These are phyloP conservation scores for Chytriomyces sp. DNA, from an alignment of 192 early-diverging fungal genomes.

Conservation along the genomic window DNA sequence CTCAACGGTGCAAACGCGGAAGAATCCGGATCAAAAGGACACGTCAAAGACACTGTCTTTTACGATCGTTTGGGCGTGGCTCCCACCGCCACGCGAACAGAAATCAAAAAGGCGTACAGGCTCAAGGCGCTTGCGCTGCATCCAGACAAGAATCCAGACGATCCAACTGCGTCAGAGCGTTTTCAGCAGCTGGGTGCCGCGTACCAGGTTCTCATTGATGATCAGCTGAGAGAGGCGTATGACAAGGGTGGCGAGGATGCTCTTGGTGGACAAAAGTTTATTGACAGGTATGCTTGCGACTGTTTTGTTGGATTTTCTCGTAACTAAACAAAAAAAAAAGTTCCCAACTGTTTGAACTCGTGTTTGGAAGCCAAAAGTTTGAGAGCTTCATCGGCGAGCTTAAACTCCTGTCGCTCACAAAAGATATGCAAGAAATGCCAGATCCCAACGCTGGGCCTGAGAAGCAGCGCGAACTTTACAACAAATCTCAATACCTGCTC, in stretches of 20 bases:
- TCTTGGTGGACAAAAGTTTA: constrained; percentile 32
- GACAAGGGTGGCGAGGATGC: constrained; percentile 39
- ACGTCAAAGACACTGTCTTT: constrained; percentile 77
- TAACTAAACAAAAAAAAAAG: constrained; percentile 3
- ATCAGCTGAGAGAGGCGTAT: constrained; percentile 41
- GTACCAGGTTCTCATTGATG: constrained; percentile 68
- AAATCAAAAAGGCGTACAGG: constrained; percentile 81
- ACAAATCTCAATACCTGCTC: constrained; percentile 26
- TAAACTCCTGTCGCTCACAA: constrained; percentile 34
- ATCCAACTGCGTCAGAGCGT: constrained; percentile 70
- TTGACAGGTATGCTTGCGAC: constrained; percentile 30
- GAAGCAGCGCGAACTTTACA: constrained; percentile 21
- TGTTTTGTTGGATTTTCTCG: not conserved
- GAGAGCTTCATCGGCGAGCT: constrained; percentile 44
- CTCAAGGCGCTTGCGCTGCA: constrained; percentile 67
- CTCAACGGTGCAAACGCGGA: constrained; percentile 23
- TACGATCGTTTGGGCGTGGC: constrained; percentile 85
- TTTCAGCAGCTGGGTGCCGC: constrained; percentile 94
- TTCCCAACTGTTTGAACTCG: constrained; percentile 39
- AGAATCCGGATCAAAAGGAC: constrained; percentile 47
- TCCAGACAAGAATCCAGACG: constrained; percentile 81
- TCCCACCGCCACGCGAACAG: constrained; percentile 71
- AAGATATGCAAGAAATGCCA: constrained; percentile 12
- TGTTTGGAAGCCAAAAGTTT: constrained; percentile 43
- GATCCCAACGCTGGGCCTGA: constrained; percentile 5